These are phyloP conservation scores for Ambrosiella beaveri DNA, from an alignment of 2,329 filamentous ascomycete species.

Conservation along the genomic window DNA sequence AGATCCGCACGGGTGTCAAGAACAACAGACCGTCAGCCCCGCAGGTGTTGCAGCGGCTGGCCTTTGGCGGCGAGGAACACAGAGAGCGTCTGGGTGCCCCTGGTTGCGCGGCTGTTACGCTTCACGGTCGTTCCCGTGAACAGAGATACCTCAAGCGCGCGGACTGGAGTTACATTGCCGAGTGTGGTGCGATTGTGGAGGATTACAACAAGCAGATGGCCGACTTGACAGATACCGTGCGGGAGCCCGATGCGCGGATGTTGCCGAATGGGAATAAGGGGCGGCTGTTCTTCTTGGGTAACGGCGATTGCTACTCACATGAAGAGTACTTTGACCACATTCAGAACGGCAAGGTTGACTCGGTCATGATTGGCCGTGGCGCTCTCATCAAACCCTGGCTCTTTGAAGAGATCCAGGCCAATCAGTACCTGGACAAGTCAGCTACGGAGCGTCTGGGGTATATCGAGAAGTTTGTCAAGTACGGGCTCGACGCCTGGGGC, in stretches of 20 bases:
- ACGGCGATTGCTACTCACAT: constrained; percentile 92
- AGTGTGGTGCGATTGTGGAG: constrained; percentile 73
- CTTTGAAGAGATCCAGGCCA: constrained; percentile 85
- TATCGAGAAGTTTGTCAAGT: constrained; percentile 76
- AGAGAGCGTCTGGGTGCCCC: constrained; percentile 53
- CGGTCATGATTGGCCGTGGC: constrained; percentile 93
- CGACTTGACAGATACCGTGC: constrained; percentile 53
- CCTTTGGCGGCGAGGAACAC: constrained; percentile 61
- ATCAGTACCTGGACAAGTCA: constrained; percentile 91
- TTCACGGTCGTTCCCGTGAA: constrained; percentile 84
- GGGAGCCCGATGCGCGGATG: constrained; percentile 58
- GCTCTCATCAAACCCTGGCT: constrained; percentile 96
- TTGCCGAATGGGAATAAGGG: constrained; percentile 47
- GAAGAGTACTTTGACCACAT: constrained; percentile 69
- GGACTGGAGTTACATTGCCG: constrained; percentile 90
- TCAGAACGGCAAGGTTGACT: constrained; percentile 62
- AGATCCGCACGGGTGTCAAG: constrained; percentile 81
- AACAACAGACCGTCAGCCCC: constrained; percentile 63
- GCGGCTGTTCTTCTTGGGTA: constrained; percentile 81
- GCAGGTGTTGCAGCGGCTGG: constrained; percentile 66
- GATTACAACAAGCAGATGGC: constrained; percentile 55
- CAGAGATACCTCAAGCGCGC: constrained; percentile 83
- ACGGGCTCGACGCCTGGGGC: constrained; percentile 88
- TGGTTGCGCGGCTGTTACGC: constrained; percentile 84
- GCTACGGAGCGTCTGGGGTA: constrained; percentile 70